These are phyloP conservation scores for Arachis monticola DNA, from an alignment of 331 rosid genomes.

Conservation along the genomic window DNA sequence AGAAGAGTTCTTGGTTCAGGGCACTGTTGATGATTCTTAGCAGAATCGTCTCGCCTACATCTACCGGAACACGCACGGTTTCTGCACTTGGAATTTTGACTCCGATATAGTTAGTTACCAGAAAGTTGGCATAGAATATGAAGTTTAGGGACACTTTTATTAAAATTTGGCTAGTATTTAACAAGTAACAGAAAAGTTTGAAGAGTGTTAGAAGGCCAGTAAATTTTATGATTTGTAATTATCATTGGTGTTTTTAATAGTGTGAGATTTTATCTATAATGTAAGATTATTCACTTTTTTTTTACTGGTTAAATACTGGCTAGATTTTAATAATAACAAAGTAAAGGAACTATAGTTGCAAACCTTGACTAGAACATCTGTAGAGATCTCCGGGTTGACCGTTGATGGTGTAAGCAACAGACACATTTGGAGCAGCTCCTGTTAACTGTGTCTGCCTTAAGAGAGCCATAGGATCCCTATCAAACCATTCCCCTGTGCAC, in stretches of 20 bases:
- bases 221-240: too few species aligned
- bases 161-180: too few species aligned
- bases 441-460: conserved; percentile 66
- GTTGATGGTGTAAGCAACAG: conserved; percentile 83
- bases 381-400: conserved; percentile 96
- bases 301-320: too few species aligned
- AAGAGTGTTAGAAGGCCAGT: too few species aligned
- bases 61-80: conserved; percentile 63
- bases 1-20: conserved; percentile 87
- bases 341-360: not conserved
- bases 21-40: conserved; percentile 76
- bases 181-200: too few species aligned
- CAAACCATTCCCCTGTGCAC: conserved; percentile 86
- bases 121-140: too few species aligned
- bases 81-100: conserved; percentile 49
- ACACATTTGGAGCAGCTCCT: conserved; percentile 79
- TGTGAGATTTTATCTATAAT: too few species aligned
- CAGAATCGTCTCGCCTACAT: conserved; percentile 68
- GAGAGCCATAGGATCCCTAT: conserved; percentile 70
- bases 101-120: too few species aligned
- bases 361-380: conserved; percentile 79
- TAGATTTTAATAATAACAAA: too few species aligned
- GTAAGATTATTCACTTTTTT: too few species aligned
- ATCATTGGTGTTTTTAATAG: too few species aligned
- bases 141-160: too few species aligned